phyloP scores from a whole-genome alignment of 106 monocot genomes.

The Apostasia shenzhenica region DNA sequence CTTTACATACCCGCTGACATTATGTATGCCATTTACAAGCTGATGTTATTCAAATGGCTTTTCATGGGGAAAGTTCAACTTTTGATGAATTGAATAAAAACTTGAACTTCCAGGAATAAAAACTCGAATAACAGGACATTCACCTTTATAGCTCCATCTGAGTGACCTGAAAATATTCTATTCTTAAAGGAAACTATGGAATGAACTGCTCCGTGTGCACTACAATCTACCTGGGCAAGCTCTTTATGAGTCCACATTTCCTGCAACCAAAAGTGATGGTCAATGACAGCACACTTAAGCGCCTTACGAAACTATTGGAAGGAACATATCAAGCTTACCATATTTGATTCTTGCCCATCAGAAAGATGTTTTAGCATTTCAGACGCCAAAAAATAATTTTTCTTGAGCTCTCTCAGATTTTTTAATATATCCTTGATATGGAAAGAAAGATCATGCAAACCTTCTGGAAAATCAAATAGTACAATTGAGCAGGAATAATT shows the following conservation, averaged over 20 bases:
- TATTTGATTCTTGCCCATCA: constrained; percentile 47
- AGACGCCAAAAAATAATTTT: constrained; percentile 36
- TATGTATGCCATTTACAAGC: neutral
- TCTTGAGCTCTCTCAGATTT: constrained; percentile 51
- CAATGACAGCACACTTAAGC: neutral
- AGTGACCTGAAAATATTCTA: constrained; percentile 44
- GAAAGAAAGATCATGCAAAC: constrained; percentile 33
- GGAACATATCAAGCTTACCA: constrained; percentile 21
- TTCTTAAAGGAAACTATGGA: constrained; percentile 33
- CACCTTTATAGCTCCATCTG: constrained; percentile 58
- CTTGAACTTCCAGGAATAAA: neutral
- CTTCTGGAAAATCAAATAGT: constrained; percentile 32
- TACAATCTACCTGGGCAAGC: constrained; percentile 42
- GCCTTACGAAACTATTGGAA: neutral
- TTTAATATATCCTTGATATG: constrained; percentile 49
- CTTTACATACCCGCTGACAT: neutral
- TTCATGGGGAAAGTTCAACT: neutral
- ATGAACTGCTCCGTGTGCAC: constrained; percentile 36
- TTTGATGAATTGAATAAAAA: constrained; percentile 2
- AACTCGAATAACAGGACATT: neutral
- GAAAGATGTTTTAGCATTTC: constrained; percentile 51
- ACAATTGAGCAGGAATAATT: neutral
- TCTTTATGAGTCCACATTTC: constrained; percentile 52
- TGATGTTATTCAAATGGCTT: neutral
- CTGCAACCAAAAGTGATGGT: constrained; percentile 4